phyloP scores from a whole-genome alignment of 257 asterid genomes.

The Solanum lycopersicoides region DNA sequence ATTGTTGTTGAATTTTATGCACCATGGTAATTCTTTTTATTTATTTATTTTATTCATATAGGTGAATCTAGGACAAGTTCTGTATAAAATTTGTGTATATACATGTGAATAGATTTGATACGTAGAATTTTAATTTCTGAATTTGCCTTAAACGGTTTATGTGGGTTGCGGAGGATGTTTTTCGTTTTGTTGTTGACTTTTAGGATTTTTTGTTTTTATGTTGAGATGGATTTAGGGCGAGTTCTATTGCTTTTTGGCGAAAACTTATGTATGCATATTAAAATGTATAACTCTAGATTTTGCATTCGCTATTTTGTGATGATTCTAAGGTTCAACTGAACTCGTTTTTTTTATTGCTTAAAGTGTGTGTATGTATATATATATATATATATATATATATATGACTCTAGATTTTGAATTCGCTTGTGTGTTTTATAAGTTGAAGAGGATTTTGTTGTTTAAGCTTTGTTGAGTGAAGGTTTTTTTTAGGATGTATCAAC shows the following conservation, averaged over 20 bases:
- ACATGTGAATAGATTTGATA: neutral
- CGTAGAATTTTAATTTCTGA: neutral
- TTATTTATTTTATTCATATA: too few relatives aligned
- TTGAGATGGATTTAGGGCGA: neutral
- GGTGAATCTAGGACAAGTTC: too few relatives aligned
- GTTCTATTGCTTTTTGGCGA: neutral
- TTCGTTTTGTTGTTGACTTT: neutral
- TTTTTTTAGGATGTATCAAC: neutral
- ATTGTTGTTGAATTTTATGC: slow-evolving; percentile 81
- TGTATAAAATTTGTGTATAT: too few relatives aligned
- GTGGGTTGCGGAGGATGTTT: neutral
- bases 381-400: too few relatives aligned
- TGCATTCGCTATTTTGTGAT: neutral
- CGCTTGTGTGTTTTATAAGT: neutral
- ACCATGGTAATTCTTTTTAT: slow-evolving; percentile 43
- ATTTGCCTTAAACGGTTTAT: neutral
- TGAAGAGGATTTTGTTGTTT: neutral
- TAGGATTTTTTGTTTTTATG: too few relatives aligned
- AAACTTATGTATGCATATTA: neutral
- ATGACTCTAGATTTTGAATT: neutral
- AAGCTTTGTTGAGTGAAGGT: neutral
- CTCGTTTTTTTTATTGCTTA: too few relatives aligned
- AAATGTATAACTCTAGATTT: neutral
- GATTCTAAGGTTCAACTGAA: neutral
- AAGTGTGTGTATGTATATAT: neutral